Conservation (phyloP, 1,284 basidiomycete genomes). For the Trametes versicolor region DNA sequence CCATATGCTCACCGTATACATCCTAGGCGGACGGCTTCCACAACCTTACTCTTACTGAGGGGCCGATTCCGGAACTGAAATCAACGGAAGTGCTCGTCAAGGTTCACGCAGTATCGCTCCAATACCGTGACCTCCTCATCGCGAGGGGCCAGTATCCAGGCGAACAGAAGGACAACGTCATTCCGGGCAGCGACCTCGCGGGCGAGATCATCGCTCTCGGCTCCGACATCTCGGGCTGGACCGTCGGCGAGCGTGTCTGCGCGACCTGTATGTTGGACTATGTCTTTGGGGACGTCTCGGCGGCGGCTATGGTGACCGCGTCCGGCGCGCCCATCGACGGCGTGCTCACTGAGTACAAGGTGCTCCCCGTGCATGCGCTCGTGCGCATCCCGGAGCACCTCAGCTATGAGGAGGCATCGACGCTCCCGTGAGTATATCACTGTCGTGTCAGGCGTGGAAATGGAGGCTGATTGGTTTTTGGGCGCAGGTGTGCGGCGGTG, state of each 20-base stretch:
- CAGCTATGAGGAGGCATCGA: constrained; percentile 46
- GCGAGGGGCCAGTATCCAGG: constrained; percentile 47
- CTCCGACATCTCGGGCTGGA: constrained; percentile 52
- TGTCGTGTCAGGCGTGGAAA: neutral
- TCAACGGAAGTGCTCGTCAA: constrained; percentile 57
- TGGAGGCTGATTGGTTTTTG: neutral
- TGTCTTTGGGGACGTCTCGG: constrained; percentile 22
- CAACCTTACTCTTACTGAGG: constrained; percentile 47
- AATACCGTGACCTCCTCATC: constrained; percentile 57
- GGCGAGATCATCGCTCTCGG: constrained; percentile 69
- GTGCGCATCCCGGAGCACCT: constrained; percentile 45
- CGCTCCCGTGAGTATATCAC: constrained; percentile 5
- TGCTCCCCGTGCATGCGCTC: constrained; percentile 29
- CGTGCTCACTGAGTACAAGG: constrained; percentile 61
- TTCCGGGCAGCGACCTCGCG: constrained; percentile 71
- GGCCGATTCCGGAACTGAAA: constrained; percentile 45
- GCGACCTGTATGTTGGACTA: constrained; percentile 20
- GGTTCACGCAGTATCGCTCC: constrained; percentile 60
- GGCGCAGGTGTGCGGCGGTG: constrained; percentile 42
- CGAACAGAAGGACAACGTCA: constrained; percentile 45
- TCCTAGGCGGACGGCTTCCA: constrained; percentile 17
- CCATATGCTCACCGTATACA: neutral
- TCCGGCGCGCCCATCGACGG: constrained; percentile 61
- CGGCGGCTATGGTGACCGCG: constrained; percentile 40
- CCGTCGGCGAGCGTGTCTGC: constrained; percentile 62